These are phyloP conservation scores for Purpureocillium takamizusanense DNA, from an alignment of 2,329 filamentous ascomycete genomes.

Conservation along the genomic window DNA sequence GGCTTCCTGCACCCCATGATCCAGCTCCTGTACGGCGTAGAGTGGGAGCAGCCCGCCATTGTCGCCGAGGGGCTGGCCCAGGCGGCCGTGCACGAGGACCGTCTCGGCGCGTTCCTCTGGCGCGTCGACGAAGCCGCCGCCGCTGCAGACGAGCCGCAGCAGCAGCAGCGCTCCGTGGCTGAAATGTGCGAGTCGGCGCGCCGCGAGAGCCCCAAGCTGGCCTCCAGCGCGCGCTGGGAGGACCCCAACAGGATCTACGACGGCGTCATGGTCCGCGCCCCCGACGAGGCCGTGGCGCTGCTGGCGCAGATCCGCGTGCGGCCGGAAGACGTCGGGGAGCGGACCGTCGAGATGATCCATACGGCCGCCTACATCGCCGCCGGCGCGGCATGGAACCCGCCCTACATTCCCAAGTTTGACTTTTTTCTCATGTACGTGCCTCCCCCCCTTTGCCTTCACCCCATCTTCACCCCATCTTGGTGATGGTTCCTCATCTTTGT, in stretches of 20 bases:
- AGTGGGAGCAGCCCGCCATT: conserved; percentile 74
- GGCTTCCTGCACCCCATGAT: conserved; percentile 73
- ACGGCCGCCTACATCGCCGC: conserved; percentile 40
- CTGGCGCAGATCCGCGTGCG: conserved; percentile 49
- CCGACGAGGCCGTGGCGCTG: conserved; percentile 52
- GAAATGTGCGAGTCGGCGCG: conserved; percentile 52
- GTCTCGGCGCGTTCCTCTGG: conserved; percentile 45
- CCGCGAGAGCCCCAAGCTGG: conserved; percentile 45
- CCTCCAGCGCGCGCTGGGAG: conserved; percentile 31
- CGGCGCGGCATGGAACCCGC: conserved; percentile 51
- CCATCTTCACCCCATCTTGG: no score
- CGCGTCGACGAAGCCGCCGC: conserved; percentile 38
- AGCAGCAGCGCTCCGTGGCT: conserved; percentile 21
- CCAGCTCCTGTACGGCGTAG: conserved; percentile 76
- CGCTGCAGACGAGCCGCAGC: conserved; percentile 5
- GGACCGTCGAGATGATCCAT: conserved; percentile 59
- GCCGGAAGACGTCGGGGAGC: conserved; percentile 46
- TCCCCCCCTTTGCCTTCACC: background rate
- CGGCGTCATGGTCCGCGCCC: conserved; percentile 56
- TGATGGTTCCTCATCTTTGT: no score
- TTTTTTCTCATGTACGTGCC: conserved; percentile 58
- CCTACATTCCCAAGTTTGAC: conserved; percentile 65
- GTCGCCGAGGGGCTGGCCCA: conserved; percentile 75
- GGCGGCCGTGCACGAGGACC: conserved; percentile 57
- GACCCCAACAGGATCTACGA: conserved; percentile 59